phyloP scores from a whole-genome alignment of 805 yeast genomes.

The Starmerella apicola region DNA sequence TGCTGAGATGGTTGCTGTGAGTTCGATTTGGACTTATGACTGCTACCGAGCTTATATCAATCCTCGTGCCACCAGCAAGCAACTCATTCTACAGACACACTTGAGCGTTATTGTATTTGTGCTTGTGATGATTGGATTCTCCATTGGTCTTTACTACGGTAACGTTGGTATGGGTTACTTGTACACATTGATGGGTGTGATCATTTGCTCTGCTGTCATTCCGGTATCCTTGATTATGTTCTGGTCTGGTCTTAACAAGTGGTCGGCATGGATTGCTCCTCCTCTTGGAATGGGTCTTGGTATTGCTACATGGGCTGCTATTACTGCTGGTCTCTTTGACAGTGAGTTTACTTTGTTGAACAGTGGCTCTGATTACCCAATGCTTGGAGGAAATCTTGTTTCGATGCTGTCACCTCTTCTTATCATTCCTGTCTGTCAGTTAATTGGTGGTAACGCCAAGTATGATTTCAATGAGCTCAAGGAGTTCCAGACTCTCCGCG shows the following conservation, averaged over 20 bases:
- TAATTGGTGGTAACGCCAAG: constrained; percentile 52
- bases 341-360: constrained; percentile 39
- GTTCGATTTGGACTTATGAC: constrained; percentile 77
- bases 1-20: constrained; percentile 79
- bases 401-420: constrained; percentile 64
- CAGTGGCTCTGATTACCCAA: constrained; percentile 66
- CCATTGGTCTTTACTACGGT: constrained; percentile 72
- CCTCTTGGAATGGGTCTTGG: constrained; percentile 65
- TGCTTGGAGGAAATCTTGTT: constrained; percentile 80
- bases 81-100: constrained; percentile 58
- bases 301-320: constrained; percentile 50
- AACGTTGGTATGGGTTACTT: constrained; percentile 77
- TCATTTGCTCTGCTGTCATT: constrained; percentile 74
- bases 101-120: constrained; percentile 48
- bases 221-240: constrained; percentile 63
- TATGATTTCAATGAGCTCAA: constrained; percentile 61
- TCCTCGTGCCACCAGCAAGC: constrained; percentile 66
- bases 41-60: constrained; percentile 69
- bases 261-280: constrained; percentile 68
- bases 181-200: constrained; percentile 79
- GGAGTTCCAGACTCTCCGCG: constrained; percentile 40
- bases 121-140: constrained; percentile 65
- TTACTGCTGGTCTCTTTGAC: constrained; percentile 33
- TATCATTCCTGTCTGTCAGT: constrained; percentile 53
- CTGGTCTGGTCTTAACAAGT: constrained; percentile 48